Conservation (phyloP, 2,329 filamentous ascomycete genomes). For the Fusarium clavum region DNA sequence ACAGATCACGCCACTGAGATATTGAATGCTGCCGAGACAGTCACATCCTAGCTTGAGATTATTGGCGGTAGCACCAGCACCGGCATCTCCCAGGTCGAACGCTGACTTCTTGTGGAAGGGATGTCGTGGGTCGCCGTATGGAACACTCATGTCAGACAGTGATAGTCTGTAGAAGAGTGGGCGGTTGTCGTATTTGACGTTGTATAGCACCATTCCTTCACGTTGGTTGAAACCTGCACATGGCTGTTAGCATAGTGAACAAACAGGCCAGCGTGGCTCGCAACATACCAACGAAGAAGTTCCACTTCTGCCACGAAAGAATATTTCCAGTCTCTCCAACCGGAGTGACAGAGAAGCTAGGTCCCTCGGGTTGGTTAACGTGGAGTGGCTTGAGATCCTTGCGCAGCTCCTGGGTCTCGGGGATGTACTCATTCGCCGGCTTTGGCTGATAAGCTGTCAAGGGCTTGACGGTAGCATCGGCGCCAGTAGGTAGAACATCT, state of each 20-base stretch:
- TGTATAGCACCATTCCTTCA: constrained; percentile 77
- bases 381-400: constrained; percentile 76
- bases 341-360: constrained; percentile 68
- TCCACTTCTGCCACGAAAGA: constrained; percentile 75
- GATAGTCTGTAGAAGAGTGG: constrained; percentile 76
- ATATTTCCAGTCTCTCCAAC: constrained; percentile 51
- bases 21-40: constrained; percentile 75
- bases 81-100: constrained; percentile 78
- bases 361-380: constrained; percentile 76
- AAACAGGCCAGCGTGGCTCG: accelerated
- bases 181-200: constrained; percentile 74
- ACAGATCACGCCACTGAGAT: constrained; percentile 68
- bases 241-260: accelerated
- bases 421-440: constrained; percentile 57
- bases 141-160: constrained; percentile 77
- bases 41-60: constrained; percentile 77
- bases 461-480: constrained; percentile 11
- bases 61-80: constrained; percentile 74
- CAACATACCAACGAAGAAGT: constrained; percentile 66
- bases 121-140: constrained; percentile 73
- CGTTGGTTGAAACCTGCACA: constrained; percentile 69
- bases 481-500: constrained; percentile 24
- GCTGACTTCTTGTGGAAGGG: constrained; percentile 77
- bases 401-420: constrained; percentile 63
- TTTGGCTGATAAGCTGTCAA: constrained; percentile 14